Percentiles rank a stretch among this genome's conserved stretches.
Evolutionary conservation across 495 filamentous ascomycete species (phyloP).

Genomic region (Hypoxylon fragiforme): DNA sequence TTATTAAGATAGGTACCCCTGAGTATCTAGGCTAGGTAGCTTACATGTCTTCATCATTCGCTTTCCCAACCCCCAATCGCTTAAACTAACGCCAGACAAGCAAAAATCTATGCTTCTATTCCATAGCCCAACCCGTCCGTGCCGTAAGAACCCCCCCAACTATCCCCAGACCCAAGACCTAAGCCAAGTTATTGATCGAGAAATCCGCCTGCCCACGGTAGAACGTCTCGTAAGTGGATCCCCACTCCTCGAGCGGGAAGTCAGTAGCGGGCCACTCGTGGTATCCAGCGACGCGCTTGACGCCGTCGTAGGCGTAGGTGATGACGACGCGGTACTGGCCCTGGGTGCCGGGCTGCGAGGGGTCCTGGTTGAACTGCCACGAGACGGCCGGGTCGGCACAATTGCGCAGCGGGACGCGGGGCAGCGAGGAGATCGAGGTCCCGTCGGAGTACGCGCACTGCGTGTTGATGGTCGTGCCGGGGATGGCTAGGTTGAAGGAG

Average conservation of each 20-base stretch:
- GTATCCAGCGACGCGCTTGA: slow-evolving; percentile 14
- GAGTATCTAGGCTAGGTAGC: too few relatives aligned
- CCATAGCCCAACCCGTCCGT: background rate
- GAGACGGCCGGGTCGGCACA: slow-evolving; percentile 28
- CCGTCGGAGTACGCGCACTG: slow-evolving; percentile 30
- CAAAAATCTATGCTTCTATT: background rate
- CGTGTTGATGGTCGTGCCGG: slow-evolving; percentile 11
- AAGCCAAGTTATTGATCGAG: slow-evolving; percentile 14
- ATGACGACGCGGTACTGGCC: slow-evolving; percentile 31
- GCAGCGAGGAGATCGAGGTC: slow-evolving; percentile 18
- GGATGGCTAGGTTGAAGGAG: slow-evolving; percentile 27
- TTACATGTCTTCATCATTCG: too few relatives aligned
- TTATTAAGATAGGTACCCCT: too few relatives aligned
- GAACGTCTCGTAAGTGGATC: slow-evolving; percentile 17
- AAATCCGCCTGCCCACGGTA: slow-evolving; percentile 30
- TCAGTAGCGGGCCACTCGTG: slow-evolving; percentile 33
- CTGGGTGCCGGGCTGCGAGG: slow-evolving; percentile 21
- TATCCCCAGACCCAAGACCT: background rate
- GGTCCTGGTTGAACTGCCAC: slow-evolving; percentile 38
- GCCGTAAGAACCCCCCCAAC: background rate
- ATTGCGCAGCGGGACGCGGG: slow-evolving; percentile 9
- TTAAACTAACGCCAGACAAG: too few relatives aligned
- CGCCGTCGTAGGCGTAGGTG: slow-evolving; percentile 24
- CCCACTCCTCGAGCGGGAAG: slow-evolving; percentile 22
- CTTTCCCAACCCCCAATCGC: too few relatives aligned